These are phyloP conservation scores for Penicillium janthinellum DNA, from an alignment of 2,329 filamentous ascomycete genomes.

Conservation along the genomic window DNA sequence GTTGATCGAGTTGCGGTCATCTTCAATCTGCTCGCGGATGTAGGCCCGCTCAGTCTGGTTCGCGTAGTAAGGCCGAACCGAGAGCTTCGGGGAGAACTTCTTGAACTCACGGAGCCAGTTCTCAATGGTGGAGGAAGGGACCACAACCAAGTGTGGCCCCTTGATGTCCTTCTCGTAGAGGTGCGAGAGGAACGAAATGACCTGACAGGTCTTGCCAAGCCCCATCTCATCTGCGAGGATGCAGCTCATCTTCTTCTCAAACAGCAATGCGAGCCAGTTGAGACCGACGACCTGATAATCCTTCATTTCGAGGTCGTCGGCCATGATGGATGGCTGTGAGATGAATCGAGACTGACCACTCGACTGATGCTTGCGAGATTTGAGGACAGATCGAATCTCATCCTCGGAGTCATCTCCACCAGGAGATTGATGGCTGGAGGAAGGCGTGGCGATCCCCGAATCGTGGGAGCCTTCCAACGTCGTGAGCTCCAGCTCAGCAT, in stretches of 20 bases:
- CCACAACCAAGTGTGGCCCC: slow-evolving; percentile 82
- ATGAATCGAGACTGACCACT: slow-evolving; percentile 45
- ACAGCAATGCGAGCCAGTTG: slow-evolving; percentile 90
- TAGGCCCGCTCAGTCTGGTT: slow-evolving; percentile 66
- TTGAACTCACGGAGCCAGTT: slow-evolving; percentile 94
- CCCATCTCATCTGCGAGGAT: slow-evolving; percentile 98
- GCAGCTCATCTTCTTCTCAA: slow-evolving; percentile 75
- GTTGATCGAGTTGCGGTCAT: slow-evolving; percentile 66
- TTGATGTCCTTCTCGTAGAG: slow-evolving; percentile 68
- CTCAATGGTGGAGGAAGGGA: slow-evolving; percentile 89
- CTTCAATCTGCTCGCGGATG: slow-evolving; percentile 67
- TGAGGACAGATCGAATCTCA: slow-evolving; percentile 42
- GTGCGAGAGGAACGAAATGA: slow-evolving; percentile 87
- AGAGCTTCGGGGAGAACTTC: slow-evolving; percentile 77
- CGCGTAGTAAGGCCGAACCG: slow-evolving; percentile 73
- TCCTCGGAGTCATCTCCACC: slow-evolving; percentile 50
- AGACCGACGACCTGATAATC: slow-evolving; percentile 92
- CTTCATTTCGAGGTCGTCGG: slow-evolving; percentile 75
- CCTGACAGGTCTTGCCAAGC: slow-evolving; percentile 92
- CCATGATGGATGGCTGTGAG: slow-evolving; percentile 76
- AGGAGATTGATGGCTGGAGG: slow-evolving; percentile 37
- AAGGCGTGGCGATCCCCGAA: slow-evolving; percentile 68
- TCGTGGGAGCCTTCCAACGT: slow-evolving; percentile 58
- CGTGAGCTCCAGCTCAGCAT: slow-evolving; percentile 63
- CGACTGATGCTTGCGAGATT: slow-evolving; percentile 35